phyloP scores from a whole-genome alignment of 164 flowering plant species.

The Macadamia tetraphylla region DNA sequence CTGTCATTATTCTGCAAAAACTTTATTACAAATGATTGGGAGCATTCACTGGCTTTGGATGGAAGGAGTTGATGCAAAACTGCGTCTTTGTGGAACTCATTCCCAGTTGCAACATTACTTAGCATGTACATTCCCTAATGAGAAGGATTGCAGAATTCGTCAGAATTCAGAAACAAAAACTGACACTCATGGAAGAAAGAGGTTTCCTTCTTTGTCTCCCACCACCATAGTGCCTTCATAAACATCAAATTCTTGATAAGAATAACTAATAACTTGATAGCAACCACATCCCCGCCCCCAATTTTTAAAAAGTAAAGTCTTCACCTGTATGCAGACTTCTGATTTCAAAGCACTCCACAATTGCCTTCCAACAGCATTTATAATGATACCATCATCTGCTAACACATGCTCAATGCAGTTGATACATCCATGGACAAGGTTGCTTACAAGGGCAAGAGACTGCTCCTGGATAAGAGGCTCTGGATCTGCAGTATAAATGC shows the following conservation, averaged over 20 bases:
- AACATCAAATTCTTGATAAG: background rate
- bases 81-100: conserved; percentile 78
- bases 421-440: conserved; percentile 76
- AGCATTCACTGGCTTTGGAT: conserved; percentile 18
- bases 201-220: background rate
- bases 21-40: conserved; percentile 39
- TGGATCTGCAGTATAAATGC: conserved; percentile 47
- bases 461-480: conserved; percentile 85
- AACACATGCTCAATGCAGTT: conserved; percentile 55
- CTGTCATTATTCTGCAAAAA: conserved; percentile 61
- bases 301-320: conserved; percentile 5
- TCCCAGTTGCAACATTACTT: conserved; percentile 78
- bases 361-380: conserved; percentile 73
- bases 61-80: conserved; percentile 65
- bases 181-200: background rate
- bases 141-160: background rate
- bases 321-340: conserved; percentile 80
- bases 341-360: conserved; percentile 38
- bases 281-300: background rate
- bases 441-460: conserved; percentile 80
- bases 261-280: background rate
- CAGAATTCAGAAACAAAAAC: background rate
- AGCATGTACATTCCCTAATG: conserved; percentile 80
- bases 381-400: conserved; percentile 52
- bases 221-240: background rate